phyloP scores from a whole-genome alignment of 1,139 yeast species.

The Pichia sp. region DNA sequence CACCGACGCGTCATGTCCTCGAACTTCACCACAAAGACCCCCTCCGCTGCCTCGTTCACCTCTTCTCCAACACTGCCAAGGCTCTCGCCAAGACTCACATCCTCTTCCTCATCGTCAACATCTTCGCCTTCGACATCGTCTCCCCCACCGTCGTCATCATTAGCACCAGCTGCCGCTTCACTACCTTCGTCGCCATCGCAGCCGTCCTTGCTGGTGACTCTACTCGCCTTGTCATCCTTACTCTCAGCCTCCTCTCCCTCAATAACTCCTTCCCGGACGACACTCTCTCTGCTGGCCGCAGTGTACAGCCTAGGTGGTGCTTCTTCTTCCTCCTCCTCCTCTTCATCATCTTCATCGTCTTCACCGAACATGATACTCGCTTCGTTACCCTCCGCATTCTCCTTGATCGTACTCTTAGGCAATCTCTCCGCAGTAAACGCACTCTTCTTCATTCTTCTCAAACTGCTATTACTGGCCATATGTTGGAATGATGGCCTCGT shows the following conservation, averaged over 20 bases:
- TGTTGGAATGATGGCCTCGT: neutral
- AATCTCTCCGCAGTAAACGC: slow-evolving; percentile 75
- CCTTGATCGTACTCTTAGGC: slow-evolving; percentile 70
- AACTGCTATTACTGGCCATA: slow-evolving; percentile 2
- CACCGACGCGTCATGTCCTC: slow-evolving; percentile 81
- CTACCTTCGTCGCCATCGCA: neutral
- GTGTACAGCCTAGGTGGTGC: too few relatives aligned
- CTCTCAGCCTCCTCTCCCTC: neutral
- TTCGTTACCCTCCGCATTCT: slow-evolving; percentile 63
- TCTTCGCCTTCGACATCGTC: neutral
- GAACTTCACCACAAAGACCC: slow-evolving; percentile 8
- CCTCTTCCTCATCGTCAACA: neutral
- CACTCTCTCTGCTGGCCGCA: too few relatives aligned
- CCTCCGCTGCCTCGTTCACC: slow-evolving; percentile 1
- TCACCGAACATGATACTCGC: slow-evolving; percentile 52
- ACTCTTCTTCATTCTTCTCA: slow-evolving; percentile 29
- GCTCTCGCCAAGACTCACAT: too few relatives aligned
- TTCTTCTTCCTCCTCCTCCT: neutral
- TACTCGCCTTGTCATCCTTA: neutral
- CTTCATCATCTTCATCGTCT: neutral
- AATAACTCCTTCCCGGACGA: too few relatives aligned
- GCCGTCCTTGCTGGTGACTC: too few relatives aligned
- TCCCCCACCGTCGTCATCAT: neutral
- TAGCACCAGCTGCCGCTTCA: neutral
- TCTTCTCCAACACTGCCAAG: slow-evolving; percentile 1